phyloP scores from a whole-genome alignment of 1,284 basidiomycete genomes.

The Trametes versicolor region DNA sequence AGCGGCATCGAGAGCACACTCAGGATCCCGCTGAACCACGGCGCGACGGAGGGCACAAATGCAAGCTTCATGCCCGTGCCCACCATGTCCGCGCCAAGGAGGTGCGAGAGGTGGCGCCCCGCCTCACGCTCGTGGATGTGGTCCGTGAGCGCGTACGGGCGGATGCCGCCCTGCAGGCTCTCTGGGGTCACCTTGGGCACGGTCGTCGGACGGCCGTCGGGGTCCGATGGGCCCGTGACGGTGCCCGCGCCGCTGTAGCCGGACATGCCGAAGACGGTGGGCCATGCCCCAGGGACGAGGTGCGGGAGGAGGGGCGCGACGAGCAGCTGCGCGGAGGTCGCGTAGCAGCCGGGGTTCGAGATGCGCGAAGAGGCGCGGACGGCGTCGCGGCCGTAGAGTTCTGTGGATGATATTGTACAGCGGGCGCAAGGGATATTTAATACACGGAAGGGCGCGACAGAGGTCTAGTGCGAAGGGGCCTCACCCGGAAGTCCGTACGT shows the following conservation, averaged over 20 bases:
- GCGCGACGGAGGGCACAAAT: conserved; percentile 89
- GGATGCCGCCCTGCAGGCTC: conserved; percentile 79
- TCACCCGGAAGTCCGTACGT: conserved; percentile 99
- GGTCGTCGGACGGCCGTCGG: conserved; percentile 77
- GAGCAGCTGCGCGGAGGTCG: conserved; percentile 93
- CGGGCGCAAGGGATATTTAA: conserved; percentile 34
- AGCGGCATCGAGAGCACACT: conserved; percentile 89
- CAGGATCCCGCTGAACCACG: conserved; percentile 98
- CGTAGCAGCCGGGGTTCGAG: conserved; percentile 98
- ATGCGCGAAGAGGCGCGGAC: conserved; percentile 84
- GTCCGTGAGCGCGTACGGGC: conserved; percentile 92
- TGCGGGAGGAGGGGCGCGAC: conserved; percentile 88
- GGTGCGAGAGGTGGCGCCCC: conserved; percentile 78
- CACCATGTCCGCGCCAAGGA: conserved; percentile 49
- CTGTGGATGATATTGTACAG: conserved; percentile 58
- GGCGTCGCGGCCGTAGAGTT: conserved; percentile 85
- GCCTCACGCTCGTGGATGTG: conserved; percentile 99
- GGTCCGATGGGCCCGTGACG: conserved; percentile 69
- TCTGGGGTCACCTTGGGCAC: conserved; percentile 87
- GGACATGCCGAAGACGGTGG: conserved; percentile 93
- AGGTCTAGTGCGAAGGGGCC: conserved; percentile 51
- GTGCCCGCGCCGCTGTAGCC: conserved; percentile 98
- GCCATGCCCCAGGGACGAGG: conserved; percentile 71
- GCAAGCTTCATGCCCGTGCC: conserved; percentile 68
- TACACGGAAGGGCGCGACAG: conserved; percentile 32